These are phyloP conservation scores for Paxillus rubicundulus DNA, from an alignment of 768 basidiomycete species.

Conservation along the genomic window DNA sequence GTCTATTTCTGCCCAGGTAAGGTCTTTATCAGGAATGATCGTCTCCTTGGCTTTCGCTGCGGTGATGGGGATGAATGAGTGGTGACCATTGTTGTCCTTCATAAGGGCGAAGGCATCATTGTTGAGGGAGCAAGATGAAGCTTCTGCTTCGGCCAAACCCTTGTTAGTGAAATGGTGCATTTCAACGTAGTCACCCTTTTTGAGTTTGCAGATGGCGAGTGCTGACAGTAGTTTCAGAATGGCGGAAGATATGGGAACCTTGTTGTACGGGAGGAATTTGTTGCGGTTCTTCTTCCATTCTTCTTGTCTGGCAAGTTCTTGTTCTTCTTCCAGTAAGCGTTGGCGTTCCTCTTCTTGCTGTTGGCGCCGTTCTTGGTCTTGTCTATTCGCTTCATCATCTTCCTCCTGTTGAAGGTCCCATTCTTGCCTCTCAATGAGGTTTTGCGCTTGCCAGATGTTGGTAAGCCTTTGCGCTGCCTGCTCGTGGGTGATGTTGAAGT, in stretches of 20 bases:
- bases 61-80: background rate
- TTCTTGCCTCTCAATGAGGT: background rate
- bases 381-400: background rate
- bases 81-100: background rate
- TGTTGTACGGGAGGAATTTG: background rate
- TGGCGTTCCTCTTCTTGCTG: background rate
- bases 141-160: background rate
- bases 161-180: constrained; percentile 7
- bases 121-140: background rate
- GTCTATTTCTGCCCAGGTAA: background rate
- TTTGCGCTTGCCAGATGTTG: background rate
- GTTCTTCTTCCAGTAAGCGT: background rate
- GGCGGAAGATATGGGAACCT: background rate
- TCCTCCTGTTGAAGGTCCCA: background rate
- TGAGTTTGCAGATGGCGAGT: background rate
- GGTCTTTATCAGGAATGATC: background rate
- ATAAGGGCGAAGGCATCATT: background rate
- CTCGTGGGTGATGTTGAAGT: background rate
- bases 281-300: background rate
- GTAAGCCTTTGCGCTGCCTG: background rate
- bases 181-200: background rate
- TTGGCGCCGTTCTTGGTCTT: background rate
- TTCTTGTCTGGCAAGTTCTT: no score
- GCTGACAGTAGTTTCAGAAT: background rate
- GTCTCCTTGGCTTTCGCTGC: background rate